These are phyloP conservation scores for Candida maltosa DNA, from an alignment of 805 yeast genomes.

Conservation along the genomic window DNA sequence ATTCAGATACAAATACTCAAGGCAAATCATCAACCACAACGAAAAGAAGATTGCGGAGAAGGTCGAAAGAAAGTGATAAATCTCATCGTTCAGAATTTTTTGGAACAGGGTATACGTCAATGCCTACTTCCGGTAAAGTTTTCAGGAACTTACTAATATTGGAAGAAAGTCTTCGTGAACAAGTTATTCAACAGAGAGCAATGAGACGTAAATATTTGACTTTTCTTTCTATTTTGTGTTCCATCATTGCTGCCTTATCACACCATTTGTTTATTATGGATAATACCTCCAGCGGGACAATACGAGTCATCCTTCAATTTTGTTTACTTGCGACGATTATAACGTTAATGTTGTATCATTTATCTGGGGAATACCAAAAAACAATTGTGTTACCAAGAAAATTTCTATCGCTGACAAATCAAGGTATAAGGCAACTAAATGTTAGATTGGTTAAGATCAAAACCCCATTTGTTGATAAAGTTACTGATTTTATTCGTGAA, in stretches of 20 bases:
- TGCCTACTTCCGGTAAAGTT: conserved; percentile 63
- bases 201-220: conserved; percentile 61
- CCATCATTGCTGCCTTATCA: conserved; percentile 36
- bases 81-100: conserved; percentile 9
- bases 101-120: conserved; percentile 28
- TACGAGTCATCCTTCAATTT: conserved; percentile 46
- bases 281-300: conserved; percentile 24
- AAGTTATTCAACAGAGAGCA: conserved; percentile 67
- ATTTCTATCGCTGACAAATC: conserved; percentile 79
- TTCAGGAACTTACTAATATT: conserved; percentile 77
- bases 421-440: conserved; percentile 83
- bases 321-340: conserved; percentile 59
- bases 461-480: conserved; percentile 28
- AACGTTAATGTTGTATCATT: conserved; percentile 71
- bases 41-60: conserved; percentile 22
- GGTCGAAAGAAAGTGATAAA: conserved; percentile 13
- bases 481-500: conserved; percentile 36
- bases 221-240: conserved; percentile 42
- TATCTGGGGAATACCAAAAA: conserved; percentile 86
- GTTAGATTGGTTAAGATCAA: conserved; percentile 67
- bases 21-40: conserved; percentile 20
- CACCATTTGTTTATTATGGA: conserved; percentile 35
- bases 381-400: conserved; percentile 80
- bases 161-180: conserved; percentile 83
- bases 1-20: no score